These are phyloP conservation scores for Wickerhamomyces sp. DNA, from an alignment of 1,139 yeast genomes.

Conservation along the genomic window DNA sequence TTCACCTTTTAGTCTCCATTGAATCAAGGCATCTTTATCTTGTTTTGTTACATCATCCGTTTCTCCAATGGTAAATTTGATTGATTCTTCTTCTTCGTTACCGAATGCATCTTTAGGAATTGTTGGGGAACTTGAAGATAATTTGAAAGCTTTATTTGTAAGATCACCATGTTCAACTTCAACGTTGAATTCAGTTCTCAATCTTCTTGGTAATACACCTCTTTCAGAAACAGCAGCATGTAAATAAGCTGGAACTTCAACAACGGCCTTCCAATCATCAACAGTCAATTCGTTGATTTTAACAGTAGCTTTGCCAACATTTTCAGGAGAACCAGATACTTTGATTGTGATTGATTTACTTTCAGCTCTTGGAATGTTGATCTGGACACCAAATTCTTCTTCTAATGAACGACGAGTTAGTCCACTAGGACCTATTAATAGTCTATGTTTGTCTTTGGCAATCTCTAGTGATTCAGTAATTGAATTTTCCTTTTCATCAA, in stretches of 20 bases:
- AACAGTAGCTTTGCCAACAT: constrained; percentile 50
- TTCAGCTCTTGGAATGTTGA: constrained; percentile 65
- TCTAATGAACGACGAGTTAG: constrained; percentile 68
- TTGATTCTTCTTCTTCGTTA: constrained; percentile 31
- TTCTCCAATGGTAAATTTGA: constrained; percentile 43
- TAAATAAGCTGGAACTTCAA: constrained; percentile 52
- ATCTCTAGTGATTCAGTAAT: constrained; percentile 54
- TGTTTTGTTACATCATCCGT: constrained; percentile 22
- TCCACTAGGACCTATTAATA: constrained; percentile 82
- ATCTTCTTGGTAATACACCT: constrained; percentile 58
- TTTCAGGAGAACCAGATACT: constrained; percentile 58
- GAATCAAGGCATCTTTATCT: constrained; percentile 40
- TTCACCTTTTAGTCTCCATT: constrained; percentile 56
- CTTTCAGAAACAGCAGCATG: constrained; percentile 64
- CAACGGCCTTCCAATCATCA: constrained; percentile 35
- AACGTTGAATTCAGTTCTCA: constrained; percentile 51
- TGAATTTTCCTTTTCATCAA: constrained; percentile 60
- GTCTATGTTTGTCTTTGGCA: constrained; percentile 71
- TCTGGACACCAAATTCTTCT: constrained; percentile 56
- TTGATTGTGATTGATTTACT: constrained; percentile 38
- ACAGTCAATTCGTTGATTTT: constrained; percentile 49
- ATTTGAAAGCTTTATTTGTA: constrained; percentile 44
- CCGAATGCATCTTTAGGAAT: constrained; percentile 53
- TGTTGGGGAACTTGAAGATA: constrained; percentile 37
- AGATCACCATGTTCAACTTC: constrained; percentile 58